Base-by-base conservation (phyloP, 306 rosid genomes). In the Pyrus bretschneideri region DNA sequence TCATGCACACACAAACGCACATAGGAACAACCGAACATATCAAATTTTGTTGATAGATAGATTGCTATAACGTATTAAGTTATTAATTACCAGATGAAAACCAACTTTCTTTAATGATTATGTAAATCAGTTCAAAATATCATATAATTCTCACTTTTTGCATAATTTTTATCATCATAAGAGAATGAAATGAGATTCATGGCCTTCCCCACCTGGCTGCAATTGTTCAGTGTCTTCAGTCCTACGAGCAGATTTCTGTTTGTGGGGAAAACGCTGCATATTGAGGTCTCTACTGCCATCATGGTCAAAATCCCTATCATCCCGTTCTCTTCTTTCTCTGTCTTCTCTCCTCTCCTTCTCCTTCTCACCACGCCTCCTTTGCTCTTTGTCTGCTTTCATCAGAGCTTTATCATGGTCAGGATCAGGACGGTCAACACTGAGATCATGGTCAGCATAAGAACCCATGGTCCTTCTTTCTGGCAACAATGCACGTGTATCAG, bases 341-440 rank as follows among this genome's bases (percentile, higher is more conserved):
- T 91, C 98, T 60, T 95, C 98, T 80, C 91, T 86, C 76, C 81
- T 86, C 35, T 92, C 97, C 79, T 85, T 93, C 75, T 91, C 98
- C 82, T 91, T 96, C 75, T 96, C 99, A n/a, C 85, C 76, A 9
- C 86, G 96, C 83, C 88, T 87, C 77, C 88, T 88, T 78, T 88
- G 93, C 81, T 96, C 99, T 89, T 87, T 95, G 73, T 92, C 97
- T 51, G 22, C 76, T 80, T 88, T 89, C 86, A 88, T 84, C 74
- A 88, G 70, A 68, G 87, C 75, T 75, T 90, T 83, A 73, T 89
- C 98, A 69, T 89, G 90, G 77, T 92, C 98, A 27, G 84, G 86
- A 68, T 89, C 99, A 67, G 99, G 93, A 58, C 85, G 89, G 78
- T 92, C 98, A 83, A 92, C 97, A 86, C 96, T 92, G 57, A 81